Base-by-base conservation (phyloP, 768 basidiomycete genomes). In the Peribolospora kevripleyi region DNA sequence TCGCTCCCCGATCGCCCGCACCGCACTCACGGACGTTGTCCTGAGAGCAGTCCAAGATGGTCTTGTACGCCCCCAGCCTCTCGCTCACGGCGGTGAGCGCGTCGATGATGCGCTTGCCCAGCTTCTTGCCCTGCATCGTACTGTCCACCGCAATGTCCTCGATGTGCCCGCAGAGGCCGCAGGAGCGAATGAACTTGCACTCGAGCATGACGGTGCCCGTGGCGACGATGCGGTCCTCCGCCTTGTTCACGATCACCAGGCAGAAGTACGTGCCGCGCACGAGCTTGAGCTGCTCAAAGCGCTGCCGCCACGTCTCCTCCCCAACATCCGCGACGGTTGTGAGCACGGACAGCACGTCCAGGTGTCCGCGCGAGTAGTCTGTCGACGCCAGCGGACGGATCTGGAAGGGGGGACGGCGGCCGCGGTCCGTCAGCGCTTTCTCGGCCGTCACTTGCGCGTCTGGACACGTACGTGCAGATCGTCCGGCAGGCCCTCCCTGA, bases 111-210 rank as follows among this genome's bases (percentile, higher is more conserved):
- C 80, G 74, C 68, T 84, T 67, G 0, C 93, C 93, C 41, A 98
- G 74, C 67, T 85, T 88, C 70, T 81, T 82, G 41, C 93, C 93
- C 72, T 93, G 88, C 69, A 82, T 76, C 47, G 67, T 71, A 69
- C 81, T 79, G 68, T 83, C 78, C 14, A 98, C 90, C 3, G 86
- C 90, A 58, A 98, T 93, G 66, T 98, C 93, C 69, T 98, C 93
- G 59, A 98, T 88, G 65, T 98, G 93, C 0, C 90, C 93, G 10
- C 87, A 84, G 59, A 74, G 74, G 25, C 85, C 84, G n/a, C 84
- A 71, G 1, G 76, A 78, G 46, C 88, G 75, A 47, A 88, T 70
- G 74, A 97, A 95, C 71, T 98, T 97, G 70, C 82, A 81, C 69
- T 98, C 93, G 59, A 97, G 68, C 64, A 97, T 77, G 54, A 93